phyloP scores from a whole-genome alignment of 1,139 yeast species.

The Meyerozyma guilliermondii region DNA sequence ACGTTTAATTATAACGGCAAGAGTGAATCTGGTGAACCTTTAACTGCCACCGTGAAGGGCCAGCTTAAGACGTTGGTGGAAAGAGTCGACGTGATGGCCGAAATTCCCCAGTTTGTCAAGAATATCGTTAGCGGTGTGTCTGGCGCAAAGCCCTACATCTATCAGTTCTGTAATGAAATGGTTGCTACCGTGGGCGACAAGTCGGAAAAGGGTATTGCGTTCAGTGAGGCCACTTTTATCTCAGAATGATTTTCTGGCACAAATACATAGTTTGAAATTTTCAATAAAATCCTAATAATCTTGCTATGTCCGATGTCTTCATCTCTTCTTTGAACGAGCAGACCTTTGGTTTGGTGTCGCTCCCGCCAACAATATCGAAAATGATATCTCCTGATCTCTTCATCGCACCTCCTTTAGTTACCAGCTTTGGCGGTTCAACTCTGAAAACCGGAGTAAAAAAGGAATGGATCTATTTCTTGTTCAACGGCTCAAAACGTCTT shows the following conservation, averaged over 20 bases:
- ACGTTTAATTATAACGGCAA: constrained; percentile 50
- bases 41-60: constrained; percentile 46
- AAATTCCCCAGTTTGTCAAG: constrained; percentile 90
- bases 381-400: not conserved
- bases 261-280: not conserved
- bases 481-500: not conserved
- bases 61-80: constrained; percentile 60
- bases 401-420: not conserved
- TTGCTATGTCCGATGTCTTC: not conserved
- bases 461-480: not conserved
- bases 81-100: constrained; percentile 97
- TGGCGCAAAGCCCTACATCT: constrained; percentile 92
- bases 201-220: constrained; percentile 64
- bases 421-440: not conserved
- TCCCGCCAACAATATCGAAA: not conserved
- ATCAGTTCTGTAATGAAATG: constrained; percentile 72
- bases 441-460: not conserved
- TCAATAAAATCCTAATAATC: not conserved
- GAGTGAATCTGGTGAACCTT: constrained; percentile 23
- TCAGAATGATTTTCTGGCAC: constrained; percentile 24
- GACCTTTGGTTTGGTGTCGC: not conserved
- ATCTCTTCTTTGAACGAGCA: not conserved
- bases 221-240: constrained; percentile 81
- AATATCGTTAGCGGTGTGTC: constrained; percentile 91
- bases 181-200: constrained; percentile 30